Conservation (phyloP, 2,329 filamentous ascomycete genomes). For the Ceratocystis cubensis region DNA sequence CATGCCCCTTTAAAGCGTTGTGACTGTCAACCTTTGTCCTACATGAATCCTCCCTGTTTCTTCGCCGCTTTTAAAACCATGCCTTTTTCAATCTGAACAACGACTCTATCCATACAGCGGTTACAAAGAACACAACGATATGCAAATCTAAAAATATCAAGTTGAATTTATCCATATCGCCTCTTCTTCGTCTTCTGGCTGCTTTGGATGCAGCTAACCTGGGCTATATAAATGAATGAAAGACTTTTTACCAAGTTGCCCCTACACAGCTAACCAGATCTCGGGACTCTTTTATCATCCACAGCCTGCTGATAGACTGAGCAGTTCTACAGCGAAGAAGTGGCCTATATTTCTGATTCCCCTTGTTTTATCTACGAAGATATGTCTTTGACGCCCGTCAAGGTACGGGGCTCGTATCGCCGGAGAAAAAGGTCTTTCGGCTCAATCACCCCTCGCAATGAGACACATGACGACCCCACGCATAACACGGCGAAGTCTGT, state of each 20-base stretch:
- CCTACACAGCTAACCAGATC: neutral
- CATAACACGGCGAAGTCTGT: neutral
- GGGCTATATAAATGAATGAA: no score
- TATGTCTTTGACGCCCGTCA: neutral
- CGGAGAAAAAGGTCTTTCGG: no score
- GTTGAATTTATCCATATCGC: no score
- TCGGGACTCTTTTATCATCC: neutral
- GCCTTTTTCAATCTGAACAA: neutral
- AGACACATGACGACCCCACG: neutral
- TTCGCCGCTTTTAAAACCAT: neutral
- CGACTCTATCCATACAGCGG: neutral
- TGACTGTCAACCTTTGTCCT: neutral
- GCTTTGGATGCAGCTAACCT: neutral
- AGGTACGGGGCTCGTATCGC: neutral
- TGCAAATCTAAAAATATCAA: no score
- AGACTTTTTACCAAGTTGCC: neutral
- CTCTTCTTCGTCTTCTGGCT: neutral
- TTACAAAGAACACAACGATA: no score
- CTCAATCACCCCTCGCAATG: neutral
- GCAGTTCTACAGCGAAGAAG: no score
- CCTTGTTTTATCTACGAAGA: neutral
- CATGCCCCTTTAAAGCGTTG: neutral
- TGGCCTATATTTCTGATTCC: neutral
- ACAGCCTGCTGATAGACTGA: no score
- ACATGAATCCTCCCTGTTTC: neutral